phyloP scores from a whole-genome alignment of 139 green algal genomes.

The Tetradesmus lagerheimii region DNA sequence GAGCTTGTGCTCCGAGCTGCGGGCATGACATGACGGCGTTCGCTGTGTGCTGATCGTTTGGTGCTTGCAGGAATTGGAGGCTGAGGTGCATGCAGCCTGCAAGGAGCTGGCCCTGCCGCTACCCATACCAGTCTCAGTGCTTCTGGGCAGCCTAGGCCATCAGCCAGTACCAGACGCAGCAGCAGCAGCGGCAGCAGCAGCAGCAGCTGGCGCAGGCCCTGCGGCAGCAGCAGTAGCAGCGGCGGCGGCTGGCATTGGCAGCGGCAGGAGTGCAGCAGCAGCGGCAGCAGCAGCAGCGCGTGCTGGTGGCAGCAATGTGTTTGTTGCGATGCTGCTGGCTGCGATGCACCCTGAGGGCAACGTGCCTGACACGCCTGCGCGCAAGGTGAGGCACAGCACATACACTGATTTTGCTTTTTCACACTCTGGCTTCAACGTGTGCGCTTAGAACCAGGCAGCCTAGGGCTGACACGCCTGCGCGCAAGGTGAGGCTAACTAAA shows the following conservation, averaged over 20 bases:
- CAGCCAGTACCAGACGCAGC: background rate
- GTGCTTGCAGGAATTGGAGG: slow-evolving; percentile 41
- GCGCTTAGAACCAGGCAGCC: too few species aligned
- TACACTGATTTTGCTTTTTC: too few species aligned
- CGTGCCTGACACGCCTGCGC: slow-evolving; percentile 41
- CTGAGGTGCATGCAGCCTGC: slow-evolving; percentile 17
- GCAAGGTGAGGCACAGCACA: slow-evolving; percentile 24
- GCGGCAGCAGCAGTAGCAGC: slow-evolving; percentile 4
- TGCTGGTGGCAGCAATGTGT: slow-evolving; percentile 40
- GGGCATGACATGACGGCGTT: too few species aligned
- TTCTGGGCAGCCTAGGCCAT: slow-evolving; percentile 30
- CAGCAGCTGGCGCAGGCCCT: background rate
- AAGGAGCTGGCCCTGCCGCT: slow-evolving; percentile 12
- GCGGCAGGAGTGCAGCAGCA: background rate
- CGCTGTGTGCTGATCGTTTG: background rate
- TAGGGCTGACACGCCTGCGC: too few species aligned
- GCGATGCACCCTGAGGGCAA: slow-evolving; percentile 35
- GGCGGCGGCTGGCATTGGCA: background rate
- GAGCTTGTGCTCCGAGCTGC: too few species aligned
- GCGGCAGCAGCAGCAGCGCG: background rate
- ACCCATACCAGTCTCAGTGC: slow-evolving; percentile 39
- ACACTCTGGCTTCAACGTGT: too few species aligned
- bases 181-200: slow-evolving; percentile 1
- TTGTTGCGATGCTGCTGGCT: slow-evolving; percentile 34
- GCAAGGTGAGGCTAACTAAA: too few species aligned